Percentiles rank a stretch among this genome's conserved stretches.
Evolutionary conservation across 2,329 filamentous ascomycete genomes (phyloP).

Genomic region (Stemphylium vesicarium): DNA sequence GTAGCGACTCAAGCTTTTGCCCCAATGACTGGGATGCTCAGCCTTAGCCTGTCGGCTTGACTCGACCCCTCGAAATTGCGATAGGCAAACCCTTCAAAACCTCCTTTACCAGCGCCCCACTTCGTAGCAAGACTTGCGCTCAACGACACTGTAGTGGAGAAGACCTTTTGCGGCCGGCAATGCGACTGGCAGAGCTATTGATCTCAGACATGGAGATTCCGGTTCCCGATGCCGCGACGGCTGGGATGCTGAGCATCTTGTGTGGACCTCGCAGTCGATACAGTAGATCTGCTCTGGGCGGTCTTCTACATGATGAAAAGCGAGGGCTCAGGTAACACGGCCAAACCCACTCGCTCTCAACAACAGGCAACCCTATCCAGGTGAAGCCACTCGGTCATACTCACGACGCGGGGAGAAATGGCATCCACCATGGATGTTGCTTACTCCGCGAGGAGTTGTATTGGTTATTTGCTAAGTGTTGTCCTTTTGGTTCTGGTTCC

Average conservation of each 20-base stretch:
- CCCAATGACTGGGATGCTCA: slow-evolving; percentile 3
- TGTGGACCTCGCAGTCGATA: not conserved
- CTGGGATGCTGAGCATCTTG: not conserved
- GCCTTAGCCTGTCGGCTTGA: slow-evolving; percentile 4
- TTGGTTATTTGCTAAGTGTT: too few species aligned
- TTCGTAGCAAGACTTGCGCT: not conserved
- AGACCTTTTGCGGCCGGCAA: not conserved
- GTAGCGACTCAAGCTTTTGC: slow-evolving; percentile 11
- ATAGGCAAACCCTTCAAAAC: slow-evolving; percentile 2
- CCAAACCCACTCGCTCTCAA: not conserved
- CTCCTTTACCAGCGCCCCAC: not conserved
- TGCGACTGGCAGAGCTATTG: not conserved
- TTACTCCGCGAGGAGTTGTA: not conserved
- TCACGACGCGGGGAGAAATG: slow-evolving; percentile 2
- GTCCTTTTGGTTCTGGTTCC: too few species aligned
- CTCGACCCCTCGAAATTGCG: slow-evolving; percentile 7
- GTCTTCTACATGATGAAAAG: not conserved
- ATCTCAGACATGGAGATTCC: not conserved
- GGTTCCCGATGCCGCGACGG: not conserved
- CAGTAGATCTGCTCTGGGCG: not conserved
- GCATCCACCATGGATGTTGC: not conserved
- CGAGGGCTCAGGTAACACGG: not conserved
- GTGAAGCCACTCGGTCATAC: not conserved
- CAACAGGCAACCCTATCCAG: not conserved
- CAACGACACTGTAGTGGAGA: not conserved